These are phyloP conservation scores for Phytophthora megakarya DNA, from an alignment of 352 stramenopile genomes.

Conservation along the genomic window DNA sequence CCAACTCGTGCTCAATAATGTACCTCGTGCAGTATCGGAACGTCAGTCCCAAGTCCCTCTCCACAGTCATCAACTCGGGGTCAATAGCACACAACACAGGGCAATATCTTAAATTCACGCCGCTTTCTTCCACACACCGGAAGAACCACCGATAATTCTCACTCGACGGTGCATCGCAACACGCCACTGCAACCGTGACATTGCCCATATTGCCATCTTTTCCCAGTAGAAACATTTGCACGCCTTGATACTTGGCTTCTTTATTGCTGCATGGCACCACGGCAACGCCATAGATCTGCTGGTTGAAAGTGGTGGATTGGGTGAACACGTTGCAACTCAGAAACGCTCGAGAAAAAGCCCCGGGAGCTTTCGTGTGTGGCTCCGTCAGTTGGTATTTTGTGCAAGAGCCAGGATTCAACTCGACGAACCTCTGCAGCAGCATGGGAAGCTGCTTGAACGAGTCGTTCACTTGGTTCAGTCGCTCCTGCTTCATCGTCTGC, in stretches of 20 bases:
- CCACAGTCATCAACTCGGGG: conserved; percentile 38
- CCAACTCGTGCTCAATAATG: conserved; percentile 57
- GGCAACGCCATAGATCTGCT: conserved; percentile 62
- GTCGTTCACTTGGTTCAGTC: conserved; percentile 38
- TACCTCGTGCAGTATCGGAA: conserved; percentile 58
- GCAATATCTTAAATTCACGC: conserved; percentile 47
- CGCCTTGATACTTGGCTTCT: conserved; percentile 44
- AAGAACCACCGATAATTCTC: conserved; percentile 69
- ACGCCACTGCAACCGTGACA: conserved; percentile 47
- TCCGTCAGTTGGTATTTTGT: conserved; percentile 32
- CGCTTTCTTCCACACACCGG: conserved; percentile 39
- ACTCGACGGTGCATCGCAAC: conserved; percentile 37
- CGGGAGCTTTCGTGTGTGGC: conserved; percentile 23
- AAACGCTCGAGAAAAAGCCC: conserved; percentile 50
- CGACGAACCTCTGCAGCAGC: conserved; percentile 40
- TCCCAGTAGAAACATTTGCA: conserved; percentile 54
- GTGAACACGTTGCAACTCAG: conserved; percentile 56
- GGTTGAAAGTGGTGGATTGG: conserved; percentile 43
- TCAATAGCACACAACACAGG: conserved; percentile 52
- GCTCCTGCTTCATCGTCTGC: conserved; percentile 43
- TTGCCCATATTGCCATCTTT: conserved; percentile 61
- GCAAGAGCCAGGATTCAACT: conserved; percentile 46
- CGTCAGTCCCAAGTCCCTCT: conserved; percentile 46
- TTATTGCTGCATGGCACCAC: conserved; percentile 35
- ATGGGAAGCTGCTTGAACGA: conserved; percentile 53